These are phyloP conservation scores for Closterium sp. DNA, from an alignment of 139 green algal genomes.

Conservation along the genomic window DNA sequence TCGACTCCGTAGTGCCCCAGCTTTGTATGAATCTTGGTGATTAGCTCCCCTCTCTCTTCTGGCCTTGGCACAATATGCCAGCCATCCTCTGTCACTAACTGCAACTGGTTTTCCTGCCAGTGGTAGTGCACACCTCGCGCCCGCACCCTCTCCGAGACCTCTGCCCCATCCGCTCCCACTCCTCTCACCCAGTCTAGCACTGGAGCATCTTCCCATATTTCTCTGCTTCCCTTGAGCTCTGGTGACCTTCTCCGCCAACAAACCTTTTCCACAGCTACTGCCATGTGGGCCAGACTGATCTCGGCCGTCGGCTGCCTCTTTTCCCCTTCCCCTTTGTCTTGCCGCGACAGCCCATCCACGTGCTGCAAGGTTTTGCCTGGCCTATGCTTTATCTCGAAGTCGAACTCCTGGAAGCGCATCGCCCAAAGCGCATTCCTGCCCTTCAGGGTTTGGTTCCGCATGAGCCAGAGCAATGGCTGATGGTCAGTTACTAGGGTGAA, in stretches of 20 bases:
- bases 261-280: not conserved
- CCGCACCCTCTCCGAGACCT: not conserved
- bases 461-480: too few species aligned
- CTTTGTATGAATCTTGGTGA: not conserved
- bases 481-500: too few species aligned
- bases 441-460: too few species aligned
- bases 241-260: not conserved
- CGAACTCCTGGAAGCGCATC: too few species aligned
- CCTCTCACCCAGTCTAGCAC: not conserved
- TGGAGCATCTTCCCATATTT: too few species aligned
- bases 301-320: not conserved
- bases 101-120: not conserved
- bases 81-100: not conserved
- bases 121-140: not conserved
- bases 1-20: conserved; percentile 11
- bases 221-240: not conserved
- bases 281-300: not conserved
- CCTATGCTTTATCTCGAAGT: too few species aligned
- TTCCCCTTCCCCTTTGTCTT: too few species aligned
- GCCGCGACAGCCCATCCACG: too few species aligned
- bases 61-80: not conserved
- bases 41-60: too few species aligned
- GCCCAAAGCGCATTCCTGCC: too few species aligned
- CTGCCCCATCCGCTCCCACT: not conserved
- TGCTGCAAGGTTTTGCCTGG: too few species aligned